phyloP scores from a whole-genome alignment of 352 stramenopile species.

The Pythium periplocum region DNA sequence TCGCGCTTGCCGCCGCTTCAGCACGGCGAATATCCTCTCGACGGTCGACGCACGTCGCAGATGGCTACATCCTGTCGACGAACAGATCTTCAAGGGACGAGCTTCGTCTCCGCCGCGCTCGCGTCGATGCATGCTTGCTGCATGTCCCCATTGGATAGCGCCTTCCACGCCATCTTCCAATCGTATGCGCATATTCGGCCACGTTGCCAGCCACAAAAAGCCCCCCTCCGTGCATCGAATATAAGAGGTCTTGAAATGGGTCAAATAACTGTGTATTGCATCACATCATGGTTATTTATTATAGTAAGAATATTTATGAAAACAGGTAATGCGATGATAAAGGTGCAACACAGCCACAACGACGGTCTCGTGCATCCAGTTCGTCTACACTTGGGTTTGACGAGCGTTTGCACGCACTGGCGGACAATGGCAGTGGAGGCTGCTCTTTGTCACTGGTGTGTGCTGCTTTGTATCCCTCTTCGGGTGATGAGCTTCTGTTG shows the following conservation, averaged over 20 bases:
- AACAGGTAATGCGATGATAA: neutral
- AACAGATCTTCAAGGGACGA: slow-evolving; percentile 3
- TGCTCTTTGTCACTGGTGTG: too few species aligned
- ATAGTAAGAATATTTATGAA: neutral
- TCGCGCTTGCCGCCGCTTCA: neutral
- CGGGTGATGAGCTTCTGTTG: too few species aligned
- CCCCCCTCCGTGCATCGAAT: neutral
- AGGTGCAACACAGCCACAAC: too few species aligned
- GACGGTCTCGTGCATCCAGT: too few species aligned
- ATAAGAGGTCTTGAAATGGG: neutral
- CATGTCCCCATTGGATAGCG: slow-evolving; percentile 13
- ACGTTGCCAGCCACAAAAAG: slow-evolving; percentile 6
- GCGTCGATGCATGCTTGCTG: neutral
- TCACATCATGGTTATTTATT: neutral
- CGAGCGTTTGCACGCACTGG: too few species aligned
- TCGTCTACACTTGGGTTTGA: too few species aligned
- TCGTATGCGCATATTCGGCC: slow-evolving; percentile 17
- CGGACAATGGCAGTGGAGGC: too few species aligned
- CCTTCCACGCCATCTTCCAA: slow-evolving; percentile 14
- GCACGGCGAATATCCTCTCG: too few species aligned
- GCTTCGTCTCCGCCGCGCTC: neutral
- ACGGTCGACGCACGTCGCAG: slow-evolving; percentile 8
- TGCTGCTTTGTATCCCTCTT: too few species aligned
- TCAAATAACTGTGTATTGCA: too few species aligned
- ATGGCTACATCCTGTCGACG: slow-evolving; percentile 20